Percentiles rank a stretch among this genome's conserved stretches.
phyloP scores from a whole-genome alignment of 805 yeast genomes.

The Teunomyces atbi region DNA sequence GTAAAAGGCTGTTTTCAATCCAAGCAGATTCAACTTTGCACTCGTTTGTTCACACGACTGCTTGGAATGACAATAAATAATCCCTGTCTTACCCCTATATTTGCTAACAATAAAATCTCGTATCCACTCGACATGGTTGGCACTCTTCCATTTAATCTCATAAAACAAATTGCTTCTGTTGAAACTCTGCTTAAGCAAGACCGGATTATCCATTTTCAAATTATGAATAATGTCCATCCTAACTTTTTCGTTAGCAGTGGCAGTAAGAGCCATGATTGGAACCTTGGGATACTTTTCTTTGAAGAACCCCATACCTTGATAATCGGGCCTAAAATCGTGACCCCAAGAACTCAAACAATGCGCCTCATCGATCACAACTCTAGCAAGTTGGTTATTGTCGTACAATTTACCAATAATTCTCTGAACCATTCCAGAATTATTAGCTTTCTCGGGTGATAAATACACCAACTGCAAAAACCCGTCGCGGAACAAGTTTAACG shows the following conservation, averaged over 20 bases:
- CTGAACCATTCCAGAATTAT: slow-evolving; percentile 67
- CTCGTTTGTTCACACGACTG: slow-evolving; percentile 84
- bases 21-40: slow-evolving; percentile 52
- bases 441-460: slow-evolving; percentile 92
- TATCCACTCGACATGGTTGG: slow-evolving; percentile 57
- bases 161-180: slow-evolving; percentile 84
- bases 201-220: slow-evolving; percentile 58
- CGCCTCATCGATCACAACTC: slow-evolving; percentile 95
- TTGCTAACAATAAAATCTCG: slow-evolving; percentile 50
- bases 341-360: slow-evolving; percentile 99
- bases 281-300: slow-evolving; percentile 71
- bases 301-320: slow-evolving; percentile 74
- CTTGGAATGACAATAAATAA: slow-evolving; percentile 90
- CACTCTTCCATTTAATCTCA: slow-evolving; percentile 67
- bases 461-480: slow-evolving; percentile 78
- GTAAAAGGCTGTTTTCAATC: slow-evolving; percentile 71
- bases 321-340: slow-evolving; percentile 96
- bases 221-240: slow-evolving; percentile 82
- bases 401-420: slow-evolving; percentile 59
- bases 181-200: slow-evolving; percentile 82
- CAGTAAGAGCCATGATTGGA: slow-evolving; percentile 95
- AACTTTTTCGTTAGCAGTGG: slow-evolving; percentile 93
- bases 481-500: slow-evolving; percentile 57
- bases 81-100: slow-evolving; percentile 68
- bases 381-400: slow-evolving; percentile 58